Evolutionary conservation across 768 basidiomycete genomes (phyloP), one percentile per base, ranked within the genome.

Genomic region (Rhodosporidiobolus odoratus): DNA sequence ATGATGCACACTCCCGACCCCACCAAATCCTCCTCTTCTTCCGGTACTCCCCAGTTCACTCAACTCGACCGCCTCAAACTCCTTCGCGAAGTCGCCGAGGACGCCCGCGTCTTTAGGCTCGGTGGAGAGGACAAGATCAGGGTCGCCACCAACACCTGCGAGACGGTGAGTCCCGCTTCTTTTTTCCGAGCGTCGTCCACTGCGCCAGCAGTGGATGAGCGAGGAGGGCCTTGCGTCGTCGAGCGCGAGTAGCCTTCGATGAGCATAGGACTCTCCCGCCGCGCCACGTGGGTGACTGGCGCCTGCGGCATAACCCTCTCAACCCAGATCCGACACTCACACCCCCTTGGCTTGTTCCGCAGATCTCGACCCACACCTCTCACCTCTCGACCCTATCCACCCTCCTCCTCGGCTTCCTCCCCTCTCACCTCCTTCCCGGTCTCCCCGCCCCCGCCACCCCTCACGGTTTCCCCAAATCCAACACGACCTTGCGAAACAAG

Each of bases 31-130:
- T 5, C 17, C 2, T 41, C 30, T 77, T 87, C 91, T 78, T 82
- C 85, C 67, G 40, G 37, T 4, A 30, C 73, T 50, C 71, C 71
- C 21, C 66, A 58, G 37, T 73, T 73, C 68, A 76, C 76, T 27
- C 80, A 80, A 25, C 76, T 77, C 58, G 87, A 91, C 75, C 86
- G 92, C 53, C 87, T 97, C 64, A 87, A 87, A 83, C 86, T 94
- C 40, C 86, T 99, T 75, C 85, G 87, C 57, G 91, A 96, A 78
- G 92, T 98, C 77, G 92, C 93, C 12, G 94, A 98, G 65, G 95
- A 97, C 80, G 93, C 93, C 27, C 61, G 70, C 27, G 54, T 65
- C 48, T 77, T 75, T 65, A 73, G 72, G 30, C 66, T 77, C 13
- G 77, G 77, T 30, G 76, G 75, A 15, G 77, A 77, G 65, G 77